Evolutionary conservation across 2,329 filamentous ascomycete genomes (phyloP), one percentile per base, ranked within the genome.

Genomic region (Lachnellula arida): DNA sequence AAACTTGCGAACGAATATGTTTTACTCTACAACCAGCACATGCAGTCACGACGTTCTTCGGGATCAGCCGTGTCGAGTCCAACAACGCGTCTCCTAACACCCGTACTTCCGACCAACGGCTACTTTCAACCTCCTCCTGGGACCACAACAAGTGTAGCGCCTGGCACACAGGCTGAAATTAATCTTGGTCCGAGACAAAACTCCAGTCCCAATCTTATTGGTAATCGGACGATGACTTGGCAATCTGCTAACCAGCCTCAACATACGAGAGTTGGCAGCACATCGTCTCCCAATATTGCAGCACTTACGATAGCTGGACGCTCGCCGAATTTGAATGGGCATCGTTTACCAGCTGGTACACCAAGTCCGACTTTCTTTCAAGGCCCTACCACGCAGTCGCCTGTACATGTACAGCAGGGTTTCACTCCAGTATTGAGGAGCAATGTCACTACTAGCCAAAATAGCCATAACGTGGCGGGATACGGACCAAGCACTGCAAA

Each of bases 381-480:
- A 48, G 54, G 56, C 3, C 54, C 64, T n/a, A 62, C 62, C 9
- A 64, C 65, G 60, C 53, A 61, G 11, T 67, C 65, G 2, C 65
- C 65, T 34, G 52, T 58, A 15, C 64, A 65, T 28, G 53, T 57
- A 12, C 64, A 65, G 35, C 59, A 58, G 50, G 47, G 46, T 17
- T 59, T 60, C 14, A 51, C 23, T 23, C 51, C 51, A 15, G 34
- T 17, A 12, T n/a, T 47, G 25, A 46, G 42, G n/a, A 47, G 51
- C 22, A 53, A 46, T 25, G 19, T 12, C 12, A 39, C 35, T 25
- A 9, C 19, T 19, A n/a, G 39, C 4, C 32, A 39, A 14, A 6
- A 46, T 34, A 15, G 14, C 6, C 44, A 32, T 15, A 28, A 28
- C 23, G 1, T 12, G 3, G 14, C 12, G 14, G 23, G 44, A 8